Evolutionary conservation across 2,329 filamentous ascomycete genomes (phyloP).

Genomic region (Nigrospora osmanthi): DNA sequence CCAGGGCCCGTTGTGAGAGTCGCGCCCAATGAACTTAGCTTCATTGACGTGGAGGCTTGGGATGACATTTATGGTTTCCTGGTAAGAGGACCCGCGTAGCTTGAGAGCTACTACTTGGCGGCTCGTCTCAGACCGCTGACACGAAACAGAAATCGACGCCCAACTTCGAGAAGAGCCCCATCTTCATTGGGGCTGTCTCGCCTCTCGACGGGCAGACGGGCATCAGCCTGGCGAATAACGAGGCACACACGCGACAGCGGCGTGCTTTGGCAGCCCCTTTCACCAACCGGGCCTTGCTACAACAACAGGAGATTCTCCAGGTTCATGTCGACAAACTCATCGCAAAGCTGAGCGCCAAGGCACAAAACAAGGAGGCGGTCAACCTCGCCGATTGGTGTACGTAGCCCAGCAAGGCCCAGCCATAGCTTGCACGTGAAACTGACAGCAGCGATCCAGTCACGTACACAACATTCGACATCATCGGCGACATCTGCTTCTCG

Average conservation of each 20-base stretch:
- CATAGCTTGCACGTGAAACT: not conserved
- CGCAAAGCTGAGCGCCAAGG: slow-evolving; percentile 16
- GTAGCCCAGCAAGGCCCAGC: not conserved
- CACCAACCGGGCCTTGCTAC: slow-evolving; percentile 26
- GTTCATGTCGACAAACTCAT: slow-evolving; percentile 28
- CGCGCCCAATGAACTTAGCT: slow-evolving; percentile 32
- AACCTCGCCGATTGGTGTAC: slow-evolving; percentile 26
- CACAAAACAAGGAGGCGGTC: slow-evolving; percentile 8
- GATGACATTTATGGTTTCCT: slow-evolving; percentile 31
- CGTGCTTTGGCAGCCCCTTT: slow-evolving; percentile 11
- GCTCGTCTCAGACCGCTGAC: slow-evolving; percentile 7
- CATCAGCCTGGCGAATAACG: not conserved
- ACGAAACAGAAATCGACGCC: slow-evolving; percentile 10
- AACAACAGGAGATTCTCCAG: slow-evolving; percentile 30
- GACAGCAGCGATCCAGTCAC: not conserved
- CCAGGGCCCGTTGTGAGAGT: slow-evolving; percentile 30
- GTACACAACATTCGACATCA: slow-evolving; percentile 29
- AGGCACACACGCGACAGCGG: not conserved
- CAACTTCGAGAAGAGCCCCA: slow-evolving; percentile 24
- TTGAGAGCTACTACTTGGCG: slow-evolving; percentile 9
- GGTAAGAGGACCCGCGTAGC: slow-evolving; percentile 9
- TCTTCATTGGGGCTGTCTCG: slow-evolving; percentile 23
- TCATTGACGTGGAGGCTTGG: slow-evolving; percentile 27
- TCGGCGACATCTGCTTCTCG: slow-evolving; percentile 38
- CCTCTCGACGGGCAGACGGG: not conserved